Evolutionary conservation across 2,329 filamentous ascomycete species (phyloP), one percentile per base, ranked within the genome.

Genomic region (Apiospora hydei): DNA sequence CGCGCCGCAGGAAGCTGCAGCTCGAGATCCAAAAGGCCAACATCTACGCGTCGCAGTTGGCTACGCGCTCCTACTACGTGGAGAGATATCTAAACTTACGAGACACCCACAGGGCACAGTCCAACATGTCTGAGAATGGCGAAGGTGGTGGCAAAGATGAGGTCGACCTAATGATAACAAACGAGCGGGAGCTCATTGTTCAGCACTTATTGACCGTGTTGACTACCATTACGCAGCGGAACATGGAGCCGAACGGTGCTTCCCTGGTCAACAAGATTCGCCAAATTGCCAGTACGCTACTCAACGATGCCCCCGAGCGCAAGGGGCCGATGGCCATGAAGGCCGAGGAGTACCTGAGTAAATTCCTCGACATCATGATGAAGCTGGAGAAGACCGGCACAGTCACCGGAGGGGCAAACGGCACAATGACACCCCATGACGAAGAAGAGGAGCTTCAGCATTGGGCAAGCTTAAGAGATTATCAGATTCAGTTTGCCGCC

Each of bases 11-110:
- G 1, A 84, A 87, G 71, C 80, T 95, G 5, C 94, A 96, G 79
- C 94, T 92, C 75, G 95, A 97, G 82, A 96, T 98, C 43, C 94
- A 97, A 80, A 97, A 97, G 80, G 93, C 94, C 8, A 97, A 97
- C 80, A 93, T 98, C 51, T 94, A 96, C 78, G 90, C 92, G 2
- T 96, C 92, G 7, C 92, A 95, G 77, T 85, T 98, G 13, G 91
- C 92, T 2, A 97, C 94, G 0, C 88, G 95, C 34, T 96, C 93
- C 0, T 95, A 94, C 80, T 90, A 96, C 71, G 94, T 97, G 0
- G 94, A 97, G 80, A 92, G 95, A 75, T 97, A 96, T 82, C 94
- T 94, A 81, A 91, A 91, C 76, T 86, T 96, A 1, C 90, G 91
- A 49, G 93, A 95, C 70, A 89, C 91, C 1, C 89, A 92, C 76